Conservation (phyloP, 164 flowering plant genomes). For the Aristolochia contorta region DNA sequence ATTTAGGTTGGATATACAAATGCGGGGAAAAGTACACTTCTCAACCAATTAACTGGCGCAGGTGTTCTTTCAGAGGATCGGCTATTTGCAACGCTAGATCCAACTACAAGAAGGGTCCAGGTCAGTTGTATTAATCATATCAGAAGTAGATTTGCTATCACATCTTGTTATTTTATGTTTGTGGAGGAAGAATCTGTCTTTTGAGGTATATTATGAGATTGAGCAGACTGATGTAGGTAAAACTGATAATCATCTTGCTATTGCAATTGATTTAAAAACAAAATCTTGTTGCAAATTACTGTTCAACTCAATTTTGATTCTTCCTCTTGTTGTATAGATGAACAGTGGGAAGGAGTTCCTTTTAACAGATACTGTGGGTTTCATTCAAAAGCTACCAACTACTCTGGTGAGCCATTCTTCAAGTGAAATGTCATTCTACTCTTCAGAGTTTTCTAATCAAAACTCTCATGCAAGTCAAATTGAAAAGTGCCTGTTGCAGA, state of each 20-base stretch:
- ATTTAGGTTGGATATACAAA: constrained; percentile 87
- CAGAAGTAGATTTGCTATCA: no score
- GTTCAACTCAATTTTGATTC: constrained; percentile 4
- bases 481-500: not conserved
- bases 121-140: constrained; percentile 19
- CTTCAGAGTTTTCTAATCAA: not conserved
- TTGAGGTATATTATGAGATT: no score
- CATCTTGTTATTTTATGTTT: no score
- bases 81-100: constrained; percentile 94
- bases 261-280: no score
- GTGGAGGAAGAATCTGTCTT: no score
- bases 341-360: constrained; percentile 87
- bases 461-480: not conserved
- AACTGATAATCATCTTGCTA: not conserved
- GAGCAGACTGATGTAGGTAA: no score
- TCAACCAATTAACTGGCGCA: constrained; percentile 84
- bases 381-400: constrained; percentile 93
- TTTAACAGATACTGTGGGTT: constrained; percentile 95
- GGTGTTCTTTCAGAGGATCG: constrained; percentile 89
- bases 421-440: not conserved
- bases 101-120: constrained; percentile 97
- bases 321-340: constrained; percentile 37
- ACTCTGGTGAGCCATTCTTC: constrained; percentile 46
- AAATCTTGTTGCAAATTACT: not conserved
- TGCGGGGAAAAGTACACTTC: constrained; percentile 96